Evolutionary conservation across 2,329 filamentous ascomycete genomes (phyloP), one percentile per base, ranked within the genome.

Genomic region (Apiospora malaysiana): DNA sequence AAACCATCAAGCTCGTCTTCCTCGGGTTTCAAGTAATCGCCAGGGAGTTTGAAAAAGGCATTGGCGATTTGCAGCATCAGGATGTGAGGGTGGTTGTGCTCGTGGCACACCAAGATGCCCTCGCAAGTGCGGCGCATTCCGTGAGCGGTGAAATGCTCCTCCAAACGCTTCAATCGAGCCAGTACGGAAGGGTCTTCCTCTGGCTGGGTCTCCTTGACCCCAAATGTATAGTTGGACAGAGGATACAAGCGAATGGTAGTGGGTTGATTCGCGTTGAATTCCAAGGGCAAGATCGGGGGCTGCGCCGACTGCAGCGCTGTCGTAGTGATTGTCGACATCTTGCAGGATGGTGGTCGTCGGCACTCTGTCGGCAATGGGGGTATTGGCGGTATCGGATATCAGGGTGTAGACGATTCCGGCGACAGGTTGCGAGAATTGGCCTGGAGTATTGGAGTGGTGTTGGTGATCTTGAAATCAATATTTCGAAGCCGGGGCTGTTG

Each of bases 51-150:
- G 87, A 99, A 99, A 85, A 99, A 99, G 32, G 96, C 95, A 82
- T 99, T 99, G 69, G 96, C 96, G 78, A 99, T 99, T 87, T 99
- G 96, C 74, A 99, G 88, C 96, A 99, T 98, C 75, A 99, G 86
- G 74, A 99, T 97, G 82, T 99, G 96, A 18, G 96, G 96, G 82
- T 98, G 96, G 84, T 98, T 98, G 86, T 98, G 95, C 84, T 99
- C 96, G 82, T 99, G 96, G 85, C 96, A 99, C 76, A 99, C 94
- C 66, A 99, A 89, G 77, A 99, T 94, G 77, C 95, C 96, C 84
- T 99, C 96, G 82, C 95, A 98, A 23, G 96, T 98, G 70, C 96
- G 92, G 71, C 96, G 92, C 96, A 99, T 99, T 79, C 96, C 96
- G 86, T 98, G 91, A 74, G 92, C 88, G 42, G 89, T 87, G 82